Evolutionary conservation across 805 yeast genomes (phyloP).

Genomic region (Maudiozyma serrabonitensis): DNA sequence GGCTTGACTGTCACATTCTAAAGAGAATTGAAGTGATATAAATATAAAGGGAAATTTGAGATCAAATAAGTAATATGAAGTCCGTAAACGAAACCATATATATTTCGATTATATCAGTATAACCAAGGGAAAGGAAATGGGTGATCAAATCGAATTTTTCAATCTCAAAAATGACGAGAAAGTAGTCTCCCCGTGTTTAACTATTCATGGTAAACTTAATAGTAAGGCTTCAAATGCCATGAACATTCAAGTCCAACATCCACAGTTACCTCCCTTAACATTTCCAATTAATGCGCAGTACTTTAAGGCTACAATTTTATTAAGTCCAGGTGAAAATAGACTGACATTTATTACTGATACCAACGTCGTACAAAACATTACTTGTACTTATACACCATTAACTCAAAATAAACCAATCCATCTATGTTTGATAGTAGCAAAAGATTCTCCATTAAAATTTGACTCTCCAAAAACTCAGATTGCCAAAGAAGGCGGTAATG

Average conservation of each 20-base stretch:
- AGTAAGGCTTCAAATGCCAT: constrained; percentile 18
- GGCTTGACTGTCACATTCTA: no score
- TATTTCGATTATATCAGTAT: neutral
- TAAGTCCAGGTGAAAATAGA: constrained; percentile 59
- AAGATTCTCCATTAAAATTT: constrained; percentile 59
- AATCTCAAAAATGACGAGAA: constrained; percentile 28
- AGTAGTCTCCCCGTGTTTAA: constrained; percentile 40
- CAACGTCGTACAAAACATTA: constrained; percentile 28
- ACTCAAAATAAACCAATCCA: constrained; percentile 68
- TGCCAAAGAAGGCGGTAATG: constrained; percentile 46
- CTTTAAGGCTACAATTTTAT: constrained; percentile 67
- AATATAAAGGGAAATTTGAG: no score
- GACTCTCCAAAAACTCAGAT: constrained; percentile 54
- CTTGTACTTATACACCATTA: constrained; percentile 45
- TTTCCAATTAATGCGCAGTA: constrained; percentile 60
- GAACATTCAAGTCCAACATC: constrained; percentile 36
- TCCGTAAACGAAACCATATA: no score
- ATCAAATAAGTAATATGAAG: no score
- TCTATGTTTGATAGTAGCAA: constrained; percentile 64
- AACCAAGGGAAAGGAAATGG: neutral
- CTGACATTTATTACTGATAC: constrained; percentile 41
- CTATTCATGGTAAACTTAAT: constrained; percentile 40
- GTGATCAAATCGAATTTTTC: constrained; percentile 21
- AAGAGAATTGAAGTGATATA: no score
- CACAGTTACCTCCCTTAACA: constrained; percentile 48